Evolutionary conservation across 23 red algal genomes (phyloP), one percentile per base, ranked within the genome.

Genomic region (Chondrus crispus): DNA sequence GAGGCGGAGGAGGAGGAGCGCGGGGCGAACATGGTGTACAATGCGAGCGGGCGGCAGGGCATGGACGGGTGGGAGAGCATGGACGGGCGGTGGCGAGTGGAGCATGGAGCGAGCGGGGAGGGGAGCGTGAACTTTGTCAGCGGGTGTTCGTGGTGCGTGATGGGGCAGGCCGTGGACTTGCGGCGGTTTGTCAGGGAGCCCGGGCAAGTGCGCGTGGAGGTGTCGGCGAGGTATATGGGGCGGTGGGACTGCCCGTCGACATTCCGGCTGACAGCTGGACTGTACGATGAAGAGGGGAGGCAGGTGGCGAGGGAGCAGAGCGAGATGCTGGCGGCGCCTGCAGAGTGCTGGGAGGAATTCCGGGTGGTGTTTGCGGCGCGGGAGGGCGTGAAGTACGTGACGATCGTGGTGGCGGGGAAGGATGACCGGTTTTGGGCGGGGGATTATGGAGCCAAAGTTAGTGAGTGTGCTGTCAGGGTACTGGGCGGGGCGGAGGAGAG

Each of bases 81-180:
- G 35, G n/a, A 3, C 10, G 9, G 2, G 2, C 7, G 4, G n/a
- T 93, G 91, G 91, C 4, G n/a, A 5, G 54, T 85, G n/a, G 91
- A 93, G 60, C 3, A 19, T 7, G 46, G 46, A 48, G 70, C 51
- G 28, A 29, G 71, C 20, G 39, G 43, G 29, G 35, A 53, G 24
- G 33, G 16, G 26, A 28, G n/a, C 5, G 42, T 69, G 24, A 95
- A 95, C 40, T 95, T 89, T 82, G 93, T 95, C 6, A 68, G 46
- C 8, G 49, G 48, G n/a, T 85, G 37, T 32, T 2, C 5, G 2
- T 69, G 64, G 84, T 41, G 51, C 13, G 22, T 26, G 5, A 95
- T 95, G 93, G 70, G 40, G n/a, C 93, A 95, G 58, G 54, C 58
- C 29, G 85, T 95, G 24, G 87, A 95, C 62, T 57, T 95, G 20